phyloP scores from a whole-genome alignment of 2,329 filamentous ascomycete species.

The Bisporella sp. region DNA sequence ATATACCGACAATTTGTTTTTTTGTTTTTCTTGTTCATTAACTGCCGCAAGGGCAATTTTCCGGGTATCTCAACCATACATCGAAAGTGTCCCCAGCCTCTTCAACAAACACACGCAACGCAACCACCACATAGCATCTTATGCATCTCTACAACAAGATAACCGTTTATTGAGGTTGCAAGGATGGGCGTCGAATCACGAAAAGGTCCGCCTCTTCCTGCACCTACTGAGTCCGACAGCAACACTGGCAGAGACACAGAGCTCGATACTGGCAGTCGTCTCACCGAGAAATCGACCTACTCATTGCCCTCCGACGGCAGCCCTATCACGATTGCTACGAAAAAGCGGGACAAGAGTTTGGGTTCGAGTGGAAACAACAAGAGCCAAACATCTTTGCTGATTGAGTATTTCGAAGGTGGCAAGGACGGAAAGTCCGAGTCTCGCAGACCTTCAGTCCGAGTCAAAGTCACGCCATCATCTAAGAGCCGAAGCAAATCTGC shows the following conservation, averaged over 20 bases:
- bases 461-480: constrained; percentile 63
- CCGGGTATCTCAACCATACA: too few relatives aligned
- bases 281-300: constrained; percentile 63
- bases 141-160: too few relatives aligned
- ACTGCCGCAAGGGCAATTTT: too few relatives aligned
- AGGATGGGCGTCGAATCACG: constrained; percentile 27
- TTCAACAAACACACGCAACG: too few relatives aligned
- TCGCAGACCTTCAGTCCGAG: constrained; percentile 62
- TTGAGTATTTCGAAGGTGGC: constrained; percentile 68
- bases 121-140: too few relatives aligned
- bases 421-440: constrained; percentile 45
- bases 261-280: constrained; percentile 50
- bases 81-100: too few relatives aligned
- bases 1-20: too few relatives aligned
- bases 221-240: constrained; percentile 65
- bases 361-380: constrained; percentile 44
- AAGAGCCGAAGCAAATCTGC: constrained; percentile 35
- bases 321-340: constrained; percentile 85
- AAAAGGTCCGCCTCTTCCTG: constrained; percentile 62
- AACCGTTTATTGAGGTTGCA: constrained; percentile 7
- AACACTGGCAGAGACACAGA: constrained; percentile 46
- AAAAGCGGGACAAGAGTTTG: constrained; percentile 45
- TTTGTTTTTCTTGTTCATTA: too few relatives aligned
- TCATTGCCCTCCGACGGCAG: constrained; percentile 82
- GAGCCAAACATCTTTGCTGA: constrained; percentile 66